Evolutionary conservation across 129 eudicot genomes (phyloP).

Genomic region (Artemisia annua): DNA sequence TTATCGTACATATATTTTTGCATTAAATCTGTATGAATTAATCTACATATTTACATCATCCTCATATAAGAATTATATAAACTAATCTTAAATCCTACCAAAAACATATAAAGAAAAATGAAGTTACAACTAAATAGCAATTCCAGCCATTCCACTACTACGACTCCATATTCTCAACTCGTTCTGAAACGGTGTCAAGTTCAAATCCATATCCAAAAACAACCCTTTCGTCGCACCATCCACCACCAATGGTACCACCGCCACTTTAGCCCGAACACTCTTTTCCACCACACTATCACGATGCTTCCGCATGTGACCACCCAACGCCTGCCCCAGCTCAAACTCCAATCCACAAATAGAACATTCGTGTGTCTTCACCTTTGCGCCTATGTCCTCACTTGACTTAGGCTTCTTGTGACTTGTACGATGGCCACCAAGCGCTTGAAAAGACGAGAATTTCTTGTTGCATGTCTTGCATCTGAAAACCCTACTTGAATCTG

Average conservation of each 20-base stretch:
- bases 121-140: constrained; percentile 21
- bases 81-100: neutral
- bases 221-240: constrained; percentile 27
- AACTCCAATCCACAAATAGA: constrained; percentile 57
- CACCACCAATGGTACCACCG: constrained; percentile 20
- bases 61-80: neutral
- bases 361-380: constrained; percentile 53
- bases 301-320: constrained; percentile 74
- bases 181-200: constrained; percentile 44
- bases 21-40: neutral
- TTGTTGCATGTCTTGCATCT: constrained; percentile 52
- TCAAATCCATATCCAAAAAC: constrained; percentile 42
- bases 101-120: neutral
- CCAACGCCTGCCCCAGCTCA: constrained; percentile 59
- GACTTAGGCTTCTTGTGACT: constrained; percentile 51
- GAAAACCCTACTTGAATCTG: constrained; percentile 24
- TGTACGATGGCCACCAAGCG: constrained; percentile 72
- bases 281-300: constrained; percentile 30
- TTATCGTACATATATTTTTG: neutral
- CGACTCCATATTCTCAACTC: constrained; percentile 31
- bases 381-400: constrained; percentile 6
- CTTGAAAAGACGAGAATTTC: constrained; percentile 51
- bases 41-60: constrained; percentile 14
- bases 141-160: constrained; percentile 25
- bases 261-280: constrained; percentile 1